Evolutionary conservation across 805 yeast species (phyloP), one percentile per base, ranked within the genome.

Genomic region (Hanseniaspora nectarophila): DNA sequence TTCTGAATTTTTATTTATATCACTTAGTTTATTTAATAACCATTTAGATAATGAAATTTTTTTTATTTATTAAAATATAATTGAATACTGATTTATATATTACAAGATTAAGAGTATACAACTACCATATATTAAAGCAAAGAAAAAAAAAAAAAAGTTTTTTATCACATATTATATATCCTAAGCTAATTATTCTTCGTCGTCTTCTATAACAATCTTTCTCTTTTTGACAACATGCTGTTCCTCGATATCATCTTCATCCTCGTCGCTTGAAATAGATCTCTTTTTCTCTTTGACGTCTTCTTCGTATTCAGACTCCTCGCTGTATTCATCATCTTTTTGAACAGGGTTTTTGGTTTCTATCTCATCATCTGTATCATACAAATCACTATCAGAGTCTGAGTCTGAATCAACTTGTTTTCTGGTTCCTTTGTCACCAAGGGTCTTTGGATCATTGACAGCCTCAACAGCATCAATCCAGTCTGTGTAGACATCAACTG

Each of bases 401-500:
- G 33, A 31, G 13, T 54, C 57, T 21, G 50, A 44, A 6, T 42
- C 59, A 15, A 59, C 63, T 3, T 53, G 58, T 23, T 56, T 60
- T 43, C 53, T 43, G n/a, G 24, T 16, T 20, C 40, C 45, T 8
- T 58, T 64, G 31, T 62, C 70, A 26, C 59, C 67, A 13, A 61
- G 66, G 23, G 60, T 64, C 34, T 63, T 64, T 9, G 68, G 69
- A 43, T 66, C 66, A 55, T 72, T 71, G 20, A 71, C 75, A 43
- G 82, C 86, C 58, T 83, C 85, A 0, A 90, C 92, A 49, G 97
- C 97, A 71, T 90, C 98, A 50, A 87, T 87, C 98, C 98, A 90
- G 65, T 90, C 97, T 45, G 95, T 82, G 64, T 90, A 90, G 15
- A 90, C 84, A 68, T 90, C 98, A 39, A 90, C 88, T 0, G 98